Evolutionary conservation across 176 grass and related monocot genomes (phyloP).

Genomic region (Carex kokanica): DNA sequence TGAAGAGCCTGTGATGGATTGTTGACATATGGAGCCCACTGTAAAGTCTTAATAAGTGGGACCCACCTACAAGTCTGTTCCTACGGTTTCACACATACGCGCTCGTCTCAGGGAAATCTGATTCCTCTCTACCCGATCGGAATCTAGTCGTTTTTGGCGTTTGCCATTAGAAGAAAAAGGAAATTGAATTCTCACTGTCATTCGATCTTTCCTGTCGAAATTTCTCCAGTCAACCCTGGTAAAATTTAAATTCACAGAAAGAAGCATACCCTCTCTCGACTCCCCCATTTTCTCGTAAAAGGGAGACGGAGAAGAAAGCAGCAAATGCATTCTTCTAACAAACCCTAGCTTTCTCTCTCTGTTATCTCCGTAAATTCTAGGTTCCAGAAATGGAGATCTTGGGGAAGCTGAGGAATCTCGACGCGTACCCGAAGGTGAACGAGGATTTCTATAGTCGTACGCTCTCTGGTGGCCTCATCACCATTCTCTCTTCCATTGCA

Average conservation of each 20-base stretch:
- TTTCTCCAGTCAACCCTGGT: slow-evolving; percentile 3
- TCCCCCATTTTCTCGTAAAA: neutral
- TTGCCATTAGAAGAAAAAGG: neutral
- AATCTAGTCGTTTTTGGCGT: neutral
- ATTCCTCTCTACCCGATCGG: neutral
- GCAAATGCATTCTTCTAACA: slow-evolving; percentile 8
- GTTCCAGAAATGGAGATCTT: slow-evolving; percentile 61
- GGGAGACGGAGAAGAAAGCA: slow-evolving; percentile 21
- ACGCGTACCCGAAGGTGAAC: slow-evolving; percentile 99
- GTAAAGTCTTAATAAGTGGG: neutral
- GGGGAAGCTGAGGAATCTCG: slow-evolving; percentile 77
- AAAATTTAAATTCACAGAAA: slow-evolving; percentile 29
- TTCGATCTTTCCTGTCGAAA: neutral
- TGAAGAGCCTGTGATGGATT: neutral
- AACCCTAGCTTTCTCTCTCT: slow-evolving; percentile 46
- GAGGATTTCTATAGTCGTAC: slow-evolving; percentile 99
- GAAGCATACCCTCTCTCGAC: slow-evolving; percentile 29
- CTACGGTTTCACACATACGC: neutral
- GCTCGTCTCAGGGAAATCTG: neutral
- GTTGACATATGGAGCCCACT: neutral
- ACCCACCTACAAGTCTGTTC: neutral
- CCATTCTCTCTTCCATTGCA: slow-evolving; percentile 74
- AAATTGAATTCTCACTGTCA: neutral
- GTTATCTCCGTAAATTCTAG: slow-evolving; percentile 24
- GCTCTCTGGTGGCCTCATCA: slow-evolving; percentile 93